These are phyloP conservation scores for Globisporangium orthogonon DNA, from an alignment of 352 stramenopile genomes.

Conservation along the genomic window DNA sequence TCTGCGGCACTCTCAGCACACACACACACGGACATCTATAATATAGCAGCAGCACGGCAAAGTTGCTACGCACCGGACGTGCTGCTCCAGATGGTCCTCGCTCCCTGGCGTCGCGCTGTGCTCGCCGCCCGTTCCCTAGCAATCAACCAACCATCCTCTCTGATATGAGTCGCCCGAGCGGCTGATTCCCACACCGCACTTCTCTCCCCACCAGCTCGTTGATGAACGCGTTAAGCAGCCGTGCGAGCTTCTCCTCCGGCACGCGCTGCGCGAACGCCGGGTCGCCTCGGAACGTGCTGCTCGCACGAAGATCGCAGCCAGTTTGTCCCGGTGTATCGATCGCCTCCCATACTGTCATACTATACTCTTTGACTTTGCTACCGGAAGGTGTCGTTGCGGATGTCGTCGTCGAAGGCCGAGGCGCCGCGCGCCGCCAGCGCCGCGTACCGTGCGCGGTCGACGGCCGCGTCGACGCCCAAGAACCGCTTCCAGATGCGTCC, in stretches of 20 bases:
- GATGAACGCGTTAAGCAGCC: slow-evolving; percentile 90
- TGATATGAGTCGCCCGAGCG: background rate
- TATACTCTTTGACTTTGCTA: background rate
- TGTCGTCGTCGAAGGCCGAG: slow-evolving; percentile 80
- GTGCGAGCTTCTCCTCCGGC: slow-evolving; percentile 87
- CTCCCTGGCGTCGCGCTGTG: slow-evolving; percentile 11
- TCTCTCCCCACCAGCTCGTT: slow-evolving; percentile 50
- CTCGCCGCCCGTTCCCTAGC: background rate
- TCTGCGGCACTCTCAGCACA: slow-evolving; percentile 8
- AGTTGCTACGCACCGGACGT: slow-evolving; percentile 24
- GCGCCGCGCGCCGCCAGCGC: slow-evolving; percentile 67
- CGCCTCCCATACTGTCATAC: background rate
- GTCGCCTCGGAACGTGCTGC: slow-evolving; percentile 81
- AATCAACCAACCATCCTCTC: background rate
- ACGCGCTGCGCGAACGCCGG: slow-evolving; percentile 84
- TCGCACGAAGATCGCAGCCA: background rate
- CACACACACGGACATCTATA: background rate
- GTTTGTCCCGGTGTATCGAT: too few species aligned
- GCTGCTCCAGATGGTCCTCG: slow-evolving; percentile 26
- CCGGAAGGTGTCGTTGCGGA: slow-evolving; percentile 90
- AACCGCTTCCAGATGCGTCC: slow-evolving; percentile 88
- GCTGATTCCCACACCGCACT: too few species aligned
- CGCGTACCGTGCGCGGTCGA: slow-evolving; percentile 56
- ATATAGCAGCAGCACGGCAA: too few species aligned
- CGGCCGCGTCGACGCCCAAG: slow-evolving; percentile 65